Evolutionary conservation across 1,284 basidiomycete species (phyloP), one percentile per base, ranked within the genome.

Genomic region (Pseudozyma sp.): DNA sequence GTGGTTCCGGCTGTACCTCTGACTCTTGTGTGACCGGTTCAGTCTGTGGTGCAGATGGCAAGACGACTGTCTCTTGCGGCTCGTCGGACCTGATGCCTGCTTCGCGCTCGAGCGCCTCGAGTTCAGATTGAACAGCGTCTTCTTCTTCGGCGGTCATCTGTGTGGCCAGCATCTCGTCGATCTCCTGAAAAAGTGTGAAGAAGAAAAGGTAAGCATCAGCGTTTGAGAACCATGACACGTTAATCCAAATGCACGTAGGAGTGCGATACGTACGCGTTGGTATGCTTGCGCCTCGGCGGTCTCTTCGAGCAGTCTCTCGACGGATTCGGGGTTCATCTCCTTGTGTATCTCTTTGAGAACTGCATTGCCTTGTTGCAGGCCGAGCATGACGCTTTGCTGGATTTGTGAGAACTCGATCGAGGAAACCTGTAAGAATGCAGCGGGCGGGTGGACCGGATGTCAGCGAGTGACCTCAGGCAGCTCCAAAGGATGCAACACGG

Each of bases 361-460:
- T 45, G 92, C 90, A 73, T 93, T 97, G 3, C 96, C 96, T 86
- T 96, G 93, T 84, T 94, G 90, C 44, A 99, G 86, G 8, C 96
- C 96, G 85, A 94, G 93, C 49, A 98, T 84, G 16, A 99, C 92
- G 5, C 94, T 93, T 45, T 93, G 90, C 85, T 99, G 93, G 45
- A 99, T 91, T 61, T 96, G 88, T 0, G 96, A 94, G 87, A 97
- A 98, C 84, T 99, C 96, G 81, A 99, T 97, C 0, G 92, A 93
- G 8, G 92, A 92, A 6, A 97, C 94, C 94, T 44, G 43, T 24
- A 24, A 37, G 35, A 5, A 37, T 14, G 40, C 11, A 16, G 16
- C n/a, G 9, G 11, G 16, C 11, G 7, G 13, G n/a, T 2, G 16
- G 11, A 5, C 11, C n/a, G 35, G 35, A 33, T 11, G 14, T 43